These are phyloP conservation scores for Lagenaria siceraria DNA, from an alignment of 306 rosid genomes.

Conservation along the genomic window DNA sequence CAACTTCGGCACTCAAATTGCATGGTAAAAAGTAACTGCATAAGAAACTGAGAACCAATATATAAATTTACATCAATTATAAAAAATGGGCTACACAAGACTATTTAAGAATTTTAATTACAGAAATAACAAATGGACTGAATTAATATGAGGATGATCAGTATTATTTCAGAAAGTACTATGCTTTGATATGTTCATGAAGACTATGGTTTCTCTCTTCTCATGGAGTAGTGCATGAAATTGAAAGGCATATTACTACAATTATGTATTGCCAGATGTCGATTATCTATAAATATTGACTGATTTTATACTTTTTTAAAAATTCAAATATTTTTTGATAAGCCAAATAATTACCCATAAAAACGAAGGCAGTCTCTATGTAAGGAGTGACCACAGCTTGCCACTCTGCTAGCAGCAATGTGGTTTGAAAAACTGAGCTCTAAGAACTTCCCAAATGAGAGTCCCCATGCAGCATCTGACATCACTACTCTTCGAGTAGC, in stretches of 20 bases:
- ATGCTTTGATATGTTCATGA: neutral
- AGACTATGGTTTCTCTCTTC: neutral
- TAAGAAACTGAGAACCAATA: neutral
- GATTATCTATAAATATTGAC: neutral
- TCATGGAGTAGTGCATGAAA: neutral
- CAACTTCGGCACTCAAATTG: neutral
- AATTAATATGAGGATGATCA: neutral
- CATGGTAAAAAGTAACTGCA: neutral
- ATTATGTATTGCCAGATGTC: neutral
- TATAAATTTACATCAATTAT: neutral
- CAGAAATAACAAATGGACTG: neutral
- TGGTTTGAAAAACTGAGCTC: slow-evolving; percentile 99
- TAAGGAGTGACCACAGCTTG: slow-evolving; percentile 97
- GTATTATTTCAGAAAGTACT: neutral
- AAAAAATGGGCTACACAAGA: neutral
- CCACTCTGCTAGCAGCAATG: slow-evolving; percentile 97
- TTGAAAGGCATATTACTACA: neutral
- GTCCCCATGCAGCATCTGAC: slow-evolving; percentile 99
- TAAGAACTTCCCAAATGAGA: slow-evolving; percentile 95
- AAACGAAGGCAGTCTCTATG: slow-evolving; percentile 98
- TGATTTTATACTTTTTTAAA: neutral
- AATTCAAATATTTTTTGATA: neutral
- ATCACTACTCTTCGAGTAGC: slow-evolving; percentile 88
- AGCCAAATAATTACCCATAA: slow-evolving; percentile 54
- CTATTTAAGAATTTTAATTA: neutral